Conservation (phyloP, 2,329 filamentous ascomycete species). For the Daldinia sp. region DNA sequence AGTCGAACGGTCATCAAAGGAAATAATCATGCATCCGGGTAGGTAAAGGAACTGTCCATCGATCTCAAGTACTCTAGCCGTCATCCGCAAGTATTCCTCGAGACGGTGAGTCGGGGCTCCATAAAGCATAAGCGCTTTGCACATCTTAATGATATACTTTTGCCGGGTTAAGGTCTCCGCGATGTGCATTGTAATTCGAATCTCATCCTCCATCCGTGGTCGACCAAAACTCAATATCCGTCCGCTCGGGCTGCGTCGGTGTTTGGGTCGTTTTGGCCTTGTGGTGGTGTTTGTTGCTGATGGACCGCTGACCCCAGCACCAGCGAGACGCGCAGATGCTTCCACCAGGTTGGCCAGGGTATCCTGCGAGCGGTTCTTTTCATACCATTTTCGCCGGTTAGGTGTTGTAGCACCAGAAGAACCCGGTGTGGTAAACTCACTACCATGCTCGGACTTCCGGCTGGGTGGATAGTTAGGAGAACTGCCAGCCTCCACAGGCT, state of each 20-base stretch:
- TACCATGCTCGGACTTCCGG: constrained; percentile 41
- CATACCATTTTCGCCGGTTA: constrained; percentile 57
- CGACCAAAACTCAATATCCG: constrained; percentile 49
- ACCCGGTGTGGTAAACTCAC: constrained; percentile 47
- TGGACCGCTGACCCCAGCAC: constrained; percentile 40
- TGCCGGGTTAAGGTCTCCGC: constrained; percentile 79
- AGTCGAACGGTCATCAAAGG: constrained; percentile 76
- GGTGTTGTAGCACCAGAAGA: constrained; percentile 55
- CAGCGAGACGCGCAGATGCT: constrained; percentile 55
- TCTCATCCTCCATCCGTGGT: constrained; percentile 55
- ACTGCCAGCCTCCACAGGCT: constrained; percentile 45
- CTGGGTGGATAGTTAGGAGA: constrained; percentile 40
- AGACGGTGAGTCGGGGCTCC: constrained; percentile 90
- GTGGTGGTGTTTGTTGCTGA: not conserved
- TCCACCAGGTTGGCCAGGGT: constrained; percentile 57
- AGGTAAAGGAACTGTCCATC: constrained; percentile 91
- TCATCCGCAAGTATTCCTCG: constrained; percentile 92
- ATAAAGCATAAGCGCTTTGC: constrained; percentile 86
- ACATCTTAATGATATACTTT: constrained; percentile 83
- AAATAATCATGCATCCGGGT: constrained; percentile 92
- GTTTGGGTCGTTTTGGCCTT: constrained; percentile 48
- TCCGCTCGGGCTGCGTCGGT: constrained; percentile 50
- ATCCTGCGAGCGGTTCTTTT: constrained; percentile 56
- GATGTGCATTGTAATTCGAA: constrained; percentile 60
- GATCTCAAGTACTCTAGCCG: constrained; percentile 85